phyloP scores from a whole-genome alignment of 2,329 filamentous ascomycete species.

The Colletotrichum musicola region DNA sequence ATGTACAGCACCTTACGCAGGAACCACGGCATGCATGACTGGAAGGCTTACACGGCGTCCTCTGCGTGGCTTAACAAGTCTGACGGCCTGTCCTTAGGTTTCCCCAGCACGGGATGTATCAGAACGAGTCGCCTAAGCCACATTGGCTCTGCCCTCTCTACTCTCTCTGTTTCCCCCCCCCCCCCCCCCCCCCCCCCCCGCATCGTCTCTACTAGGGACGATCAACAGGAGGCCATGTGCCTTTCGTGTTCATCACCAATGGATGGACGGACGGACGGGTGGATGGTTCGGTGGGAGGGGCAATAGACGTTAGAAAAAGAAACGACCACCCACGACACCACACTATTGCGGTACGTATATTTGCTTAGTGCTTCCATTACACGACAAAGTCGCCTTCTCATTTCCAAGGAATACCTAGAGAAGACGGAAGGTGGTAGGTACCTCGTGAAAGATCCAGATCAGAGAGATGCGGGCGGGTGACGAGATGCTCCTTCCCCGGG shows the following conservation, averaged over 20 bases:
- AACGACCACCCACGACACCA: neutral
- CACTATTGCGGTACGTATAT: too few relatives aligned
- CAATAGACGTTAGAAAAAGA: neutral
- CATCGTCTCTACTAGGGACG: neutral
- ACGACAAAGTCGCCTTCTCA: neutral
- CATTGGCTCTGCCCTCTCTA: neutral
- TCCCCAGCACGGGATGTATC: too few relatives aligned
- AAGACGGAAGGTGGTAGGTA: too few relatives aligned
- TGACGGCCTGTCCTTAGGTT: neutral
- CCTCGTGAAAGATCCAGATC: neutral
- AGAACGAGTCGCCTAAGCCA: neutral
- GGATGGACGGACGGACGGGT: neutral
- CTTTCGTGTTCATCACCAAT: neutral
- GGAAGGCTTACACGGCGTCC: neutral
- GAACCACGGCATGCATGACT: neutral
- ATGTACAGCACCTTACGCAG: neutral
- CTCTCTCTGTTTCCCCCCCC: neutral
- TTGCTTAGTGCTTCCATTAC: too few relatives aligned
- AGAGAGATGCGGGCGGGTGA: neutral
- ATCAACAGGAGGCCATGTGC: neutral
- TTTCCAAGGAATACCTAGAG: neutral
- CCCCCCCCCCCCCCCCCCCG: too few relatives aligned
- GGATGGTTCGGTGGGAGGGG: too few relatives aligned
- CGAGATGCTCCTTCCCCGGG: slow-evolving; percentile 5
- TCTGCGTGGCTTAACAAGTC: neutral